Base-by-base conservation (phyloP, 441 rosid genomes). In the Macaranga tanarius region DNA sequence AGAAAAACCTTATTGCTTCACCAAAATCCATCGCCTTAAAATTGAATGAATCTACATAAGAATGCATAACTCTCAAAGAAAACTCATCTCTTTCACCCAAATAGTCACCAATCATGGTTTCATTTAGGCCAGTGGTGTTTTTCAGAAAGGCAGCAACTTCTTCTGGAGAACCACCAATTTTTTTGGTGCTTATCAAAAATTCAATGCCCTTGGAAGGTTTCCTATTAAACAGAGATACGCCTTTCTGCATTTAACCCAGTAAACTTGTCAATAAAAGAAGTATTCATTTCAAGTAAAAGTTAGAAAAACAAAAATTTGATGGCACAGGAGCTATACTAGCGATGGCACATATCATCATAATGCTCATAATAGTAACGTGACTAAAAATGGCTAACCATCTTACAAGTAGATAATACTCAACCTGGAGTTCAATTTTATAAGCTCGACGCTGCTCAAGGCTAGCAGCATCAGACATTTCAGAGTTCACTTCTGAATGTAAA, bases 1-100 rank as follows among this genome's bases (percentile, higher is more conserved):
- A 81, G 88, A 96, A 93, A 85, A 90, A 96, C 89, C 99, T 92
- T 84, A 96, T 86, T 47, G 97, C 87, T 81, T 89, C 97, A 72
- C 97, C 99, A 87, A 93, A 96, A 84, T 87, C 88, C 88, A 88
- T 90, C 60, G 79, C 89, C 81, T 93, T 85, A 83, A 96, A 96
- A 84, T 96, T 86, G 73, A 96, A 92, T 10, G 98, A 93, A 78
- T 96, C 99, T 17, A 93, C 97, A 81, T 93, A 96, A 64, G 97
- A 95, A 88, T 96, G 98, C 98, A 96, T 96, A 73, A 92, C 97
- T 85, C 79, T 92, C 78, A 93, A 79, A 70, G 93, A 75, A 84
- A 96, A 88, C 50, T 92, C 99, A 83, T 93, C 97, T 80, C 97
- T 91, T 84, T 96, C 98, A 76, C 99, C 99, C 81, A 95, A 82